These are phyloP conservation scores for Tolypocladium pustulatum DNA, from an alignment of 2,329 filamentous ascomycete genomes.

Conservation along the genomic window DNA sequence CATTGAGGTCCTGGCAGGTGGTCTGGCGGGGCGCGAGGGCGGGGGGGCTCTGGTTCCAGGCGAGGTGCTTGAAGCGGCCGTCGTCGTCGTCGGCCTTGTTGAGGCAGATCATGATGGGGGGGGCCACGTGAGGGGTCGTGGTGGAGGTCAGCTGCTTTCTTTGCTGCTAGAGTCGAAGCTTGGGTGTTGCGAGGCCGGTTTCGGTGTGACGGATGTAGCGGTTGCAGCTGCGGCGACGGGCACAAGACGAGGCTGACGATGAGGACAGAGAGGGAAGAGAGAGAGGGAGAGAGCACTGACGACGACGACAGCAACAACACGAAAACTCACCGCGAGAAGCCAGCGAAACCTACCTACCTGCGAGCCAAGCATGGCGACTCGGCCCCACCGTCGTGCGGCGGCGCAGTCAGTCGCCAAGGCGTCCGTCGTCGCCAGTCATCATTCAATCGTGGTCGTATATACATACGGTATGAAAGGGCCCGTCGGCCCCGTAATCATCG, in stretches of 20 bases:
- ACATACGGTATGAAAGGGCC: no score
- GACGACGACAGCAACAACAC: background rate
- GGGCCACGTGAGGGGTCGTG: background rate
- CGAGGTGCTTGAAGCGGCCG: constrained; percentile 32
- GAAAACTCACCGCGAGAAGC: background rate
- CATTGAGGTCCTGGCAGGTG: constrained; percentile 44
- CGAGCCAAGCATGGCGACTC: background rate
- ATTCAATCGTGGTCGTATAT: no score
- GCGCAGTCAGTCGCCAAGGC: background rate
- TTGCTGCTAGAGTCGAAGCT: background rate
- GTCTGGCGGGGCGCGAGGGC: constrained; percentile 36
- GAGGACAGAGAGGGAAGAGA: background rate
- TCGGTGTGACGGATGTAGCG: background rate
- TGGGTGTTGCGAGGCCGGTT: background rate
- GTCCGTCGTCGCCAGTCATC: no score
- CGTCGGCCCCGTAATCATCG: no score
- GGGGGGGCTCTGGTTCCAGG: constrained; percentile 44
- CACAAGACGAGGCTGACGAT: background rate
- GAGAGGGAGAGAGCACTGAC: background rate
- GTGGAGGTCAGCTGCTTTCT: background rate
- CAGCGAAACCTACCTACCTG: background rate
- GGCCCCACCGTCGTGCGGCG: background rate
- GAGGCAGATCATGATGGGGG: constrained; percentile 38
- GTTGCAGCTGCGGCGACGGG: background rate
- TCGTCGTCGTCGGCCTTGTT: constrained; percentile 46